Base-by-base conservation (phyloP, 148 eudicot genomes). In the Camellia japonica region DNA sequence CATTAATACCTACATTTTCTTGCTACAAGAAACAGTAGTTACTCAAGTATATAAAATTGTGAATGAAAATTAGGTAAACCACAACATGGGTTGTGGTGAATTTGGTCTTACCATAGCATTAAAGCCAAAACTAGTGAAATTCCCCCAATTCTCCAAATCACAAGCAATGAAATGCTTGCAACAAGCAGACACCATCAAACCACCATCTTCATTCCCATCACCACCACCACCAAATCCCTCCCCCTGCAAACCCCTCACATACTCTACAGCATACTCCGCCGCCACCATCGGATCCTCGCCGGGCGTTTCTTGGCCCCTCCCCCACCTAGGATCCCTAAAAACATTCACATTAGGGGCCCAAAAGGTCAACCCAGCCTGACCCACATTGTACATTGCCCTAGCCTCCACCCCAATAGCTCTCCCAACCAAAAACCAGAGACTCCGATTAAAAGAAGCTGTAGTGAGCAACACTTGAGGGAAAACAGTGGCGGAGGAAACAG, bases 321-420 rank as follows among this genome's bases (percentile, higher is more conserved):
- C 97, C 97, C 97, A 93, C 75, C 97, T 90, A 16, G 97, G 97
- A 64, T 93, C 97, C 89, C 97, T 90, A 78, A 91, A 91, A 19
- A 93, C 76, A 30, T 93, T 93, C 60, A 93, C 74, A 83, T 89
- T 91, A 10, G 97, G 97, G 3, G 97, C 93, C 93, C 93, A 93
- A 52, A 84, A 91, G 11, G 97, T 91, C 88, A 93, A 76, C 78
- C 97, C 97, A 52, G 97, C 82, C 79, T 93, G 95, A 3, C 92
- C 97, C 55, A 46, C 42, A 80, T 93, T 93, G 72, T 89, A 88
- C 97, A 93, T 91, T 4, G 97, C 88, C 79, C 90, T 89, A 0
- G 85, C 97, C 75, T 93, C 97, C 30, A 87, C 88, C 0, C 52
- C 52, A 49, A 49, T 49, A 7, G 52, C 52, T 7, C 4, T 4